A percentile compares a stretch with the other conserved stretches of the same genome.
phyloP scores from a whole-genome alignment of 2,329 filamentous ascomycete species.

The Mycogone perniciosa region DNA sequence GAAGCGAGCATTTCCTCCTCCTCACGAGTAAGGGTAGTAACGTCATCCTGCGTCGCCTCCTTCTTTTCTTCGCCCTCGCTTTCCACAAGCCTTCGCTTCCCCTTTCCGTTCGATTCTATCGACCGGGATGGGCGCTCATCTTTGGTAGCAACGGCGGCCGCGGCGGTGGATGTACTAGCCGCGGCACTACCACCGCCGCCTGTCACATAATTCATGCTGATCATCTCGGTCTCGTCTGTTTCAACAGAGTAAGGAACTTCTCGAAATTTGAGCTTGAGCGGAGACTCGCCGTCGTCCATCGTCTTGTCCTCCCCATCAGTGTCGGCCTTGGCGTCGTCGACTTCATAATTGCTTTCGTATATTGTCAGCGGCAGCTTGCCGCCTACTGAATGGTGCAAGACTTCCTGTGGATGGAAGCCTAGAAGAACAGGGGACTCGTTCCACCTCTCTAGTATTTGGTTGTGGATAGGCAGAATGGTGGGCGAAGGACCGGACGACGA shows the following conservation, averaged over 20 bases:
- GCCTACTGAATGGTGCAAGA: slow-evolving; percentile 50
- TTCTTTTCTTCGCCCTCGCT: slow-evolving; percentile 23
- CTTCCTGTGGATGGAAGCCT: slow-evolving; percentile 69
- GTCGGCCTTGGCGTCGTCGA: slow-evolving; percentile 46
- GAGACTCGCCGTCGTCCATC: slow-evolving; percentile 59
- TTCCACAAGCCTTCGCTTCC: slow-evolving; percentile 40
- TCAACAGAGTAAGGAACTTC: slow-evolving; percentile 84
- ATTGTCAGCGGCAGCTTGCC: slow-evolving; percentile 84
- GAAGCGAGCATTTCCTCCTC: slow-evolving; percentile 57
- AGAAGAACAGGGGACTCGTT: slow-evolving; percentile 87
- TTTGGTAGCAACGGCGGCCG: slow-evolving; percentile 44
- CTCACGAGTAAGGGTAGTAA: slow-evolving; percentile 44
- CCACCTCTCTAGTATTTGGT: slow-evolving; percentile 64
- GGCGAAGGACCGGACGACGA: slow-evolving; percentile 63
- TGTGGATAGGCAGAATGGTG: slow-evolving; percentile 67
- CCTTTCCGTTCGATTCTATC: slow-evolving; percentile 45
- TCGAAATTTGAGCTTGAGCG: slow-evolving; percentile 65
- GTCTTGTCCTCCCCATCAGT: slow-evolving; percentile 59
- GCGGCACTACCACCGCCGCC: slow-evolving; percentile 77
- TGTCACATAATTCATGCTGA: slow-evolving; percentile 89
- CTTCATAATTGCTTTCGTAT: slow-evolving; percentile 78
- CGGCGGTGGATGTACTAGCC: slow-evolving; percentile 49
- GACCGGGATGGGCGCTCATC: slow-evolving; percentile 37
- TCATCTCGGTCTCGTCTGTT: slow-evolving; percentile 96
- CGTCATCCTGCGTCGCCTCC: slow-evolving; percentile 31